Base-by-base conservation (phyloP, 331 rosid genomes). In the Prunus yedoensis region DNA sequence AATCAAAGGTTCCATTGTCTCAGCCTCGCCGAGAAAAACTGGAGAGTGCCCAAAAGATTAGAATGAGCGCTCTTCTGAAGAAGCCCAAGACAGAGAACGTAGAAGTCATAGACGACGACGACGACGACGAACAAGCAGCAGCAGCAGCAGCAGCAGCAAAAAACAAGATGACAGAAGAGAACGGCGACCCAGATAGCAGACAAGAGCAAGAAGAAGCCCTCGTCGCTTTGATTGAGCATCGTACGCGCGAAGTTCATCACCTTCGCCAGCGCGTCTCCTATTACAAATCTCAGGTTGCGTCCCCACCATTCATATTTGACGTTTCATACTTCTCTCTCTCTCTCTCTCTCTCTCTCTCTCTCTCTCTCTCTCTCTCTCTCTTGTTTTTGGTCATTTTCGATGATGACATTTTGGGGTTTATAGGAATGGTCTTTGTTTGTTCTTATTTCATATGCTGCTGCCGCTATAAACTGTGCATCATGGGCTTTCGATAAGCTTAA, bases 221-320 rank as follows among this genome's bases (percentile, higher is more conserved):
- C 73, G 92, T 92, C 7, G 97, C 97, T 78, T 79, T 95, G n/a
- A 87, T 92, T 79, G 97, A 95, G 70, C 97, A 95, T 66, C 97
- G 99, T 5, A 78, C 91, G 43, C 79, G 49, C 64, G 99, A 89
- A 90, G 96, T 95, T 51, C 74, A 82, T 49, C 81, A 87, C 81
- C 77, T 89, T 41, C 87, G 83, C 51, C 86, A 84, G 10, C 95
- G 93, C 56, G 16, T 88, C 82, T 25, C 90, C 28, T 94, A 92
- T 85, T 90, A 90, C 83, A 79, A 82, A 74, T 74, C 89, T 28
- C 96, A 92, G 99, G 99, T 93, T 57, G 23, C 75, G 23, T 53
- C 41, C 56, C 62, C 45, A 47, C 27, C 28, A 23, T 41, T 10
- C 23, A 38, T 38, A 38, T 38, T 35, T 38, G 43, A 6, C 43